Conservation (phyloP, 2,329 filamentous ascomycete genomes). For the Pleoardoris graminearum region DNA sequence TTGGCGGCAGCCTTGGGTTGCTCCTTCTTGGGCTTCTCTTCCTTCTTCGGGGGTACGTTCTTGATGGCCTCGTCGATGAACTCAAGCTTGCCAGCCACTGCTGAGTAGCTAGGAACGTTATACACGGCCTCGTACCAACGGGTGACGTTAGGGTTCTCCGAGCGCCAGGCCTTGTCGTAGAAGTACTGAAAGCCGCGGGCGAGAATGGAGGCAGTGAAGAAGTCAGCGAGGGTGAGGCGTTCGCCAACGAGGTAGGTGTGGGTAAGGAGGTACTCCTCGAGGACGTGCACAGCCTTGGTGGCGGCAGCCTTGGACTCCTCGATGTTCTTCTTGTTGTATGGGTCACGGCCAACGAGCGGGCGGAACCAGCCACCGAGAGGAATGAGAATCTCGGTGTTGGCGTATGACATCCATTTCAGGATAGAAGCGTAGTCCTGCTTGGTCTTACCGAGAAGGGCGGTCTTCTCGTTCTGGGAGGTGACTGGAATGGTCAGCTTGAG, state of each 20-base stretch:
- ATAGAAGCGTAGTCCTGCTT: constrained; percentile 99
- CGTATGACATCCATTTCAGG: constrained; percentile 96
- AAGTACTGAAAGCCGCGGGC: constrained; percentile 90
- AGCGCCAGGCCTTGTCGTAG: constrained; percentile 88
- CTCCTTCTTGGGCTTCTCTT: constrained; percentile 67
- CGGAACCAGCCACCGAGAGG: constrained; percentile 79
- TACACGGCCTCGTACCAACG: constrained; percentile 95
- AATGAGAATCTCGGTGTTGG: constrained; percentile 83
- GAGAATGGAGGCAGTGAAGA: constrained; percentile 80
- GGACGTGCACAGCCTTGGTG: constrained; percentile 68
- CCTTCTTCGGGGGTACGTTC: constrained; percentile 74
- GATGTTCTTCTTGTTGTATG: constrained; percentile 98
- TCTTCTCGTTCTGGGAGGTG: constrained; percentile 99
- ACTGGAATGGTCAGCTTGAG: constrained; percentile 60
- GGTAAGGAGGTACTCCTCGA: constrained; percentile 85
- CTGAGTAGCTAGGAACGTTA: constrained; percentile 89
- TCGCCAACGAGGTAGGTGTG: constrained; percentile 98
- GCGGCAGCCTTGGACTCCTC: constrained; percentile 76
- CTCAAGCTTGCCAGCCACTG: constrained; percentile 72
- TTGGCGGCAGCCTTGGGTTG: constrained; percentile 60
- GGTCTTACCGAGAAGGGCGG: constrained; percentile 97
- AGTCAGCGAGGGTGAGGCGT: constrained; percentile 93
- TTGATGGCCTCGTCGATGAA: constrained; percentile 82
- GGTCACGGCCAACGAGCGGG: constrained; percentile 76
- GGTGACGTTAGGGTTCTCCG: constrained; percentile 78